phyloP scores from a whole-genome alignment of 2,329 filamentous ascomycete genomes.

The Alternaria conjuncta region DNA sequence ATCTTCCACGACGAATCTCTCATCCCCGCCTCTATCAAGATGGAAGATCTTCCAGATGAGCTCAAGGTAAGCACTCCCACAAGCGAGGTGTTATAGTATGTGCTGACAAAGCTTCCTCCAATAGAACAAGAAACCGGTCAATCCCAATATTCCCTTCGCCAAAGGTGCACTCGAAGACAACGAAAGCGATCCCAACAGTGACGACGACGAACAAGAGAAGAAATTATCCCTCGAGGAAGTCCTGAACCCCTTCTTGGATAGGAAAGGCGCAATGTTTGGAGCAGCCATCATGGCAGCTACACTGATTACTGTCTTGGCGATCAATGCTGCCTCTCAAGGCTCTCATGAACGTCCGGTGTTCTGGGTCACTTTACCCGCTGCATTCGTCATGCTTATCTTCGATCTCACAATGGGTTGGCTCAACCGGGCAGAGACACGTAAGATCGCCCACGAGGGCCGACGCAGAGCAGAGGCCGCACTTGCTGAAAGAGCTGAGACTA shows the following conservation, averaged over 20 bases:
- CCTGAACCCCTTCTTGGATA: slow-evolving; percentile 77
- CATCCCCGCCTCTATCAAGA: slow-evolving; percentile 70
- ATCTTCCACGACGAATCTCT: slow-evolving; percentile 69
- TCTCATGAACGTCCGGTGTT: slow-evolving; percentile 65
- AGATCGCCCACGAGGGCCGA: slow-evolving; percentile 65
- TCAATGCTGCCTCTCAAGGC: slow-evolving; percentile 67
- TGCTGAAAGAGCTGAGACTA: slow-evolving; percentile 39
- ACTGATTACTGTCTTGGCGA: slow-evolving; percentile 67
- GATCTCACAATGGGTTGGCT: slow-evolving; percentile 70
- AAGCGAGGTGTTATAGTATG: not conserved
- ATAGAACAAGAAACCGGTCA: slow-evolving; percentile 63
- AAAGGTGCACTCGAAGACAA: slow-evolving; percentile 62
- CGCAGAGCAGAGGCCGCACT: slow-evolving; percentile 55
- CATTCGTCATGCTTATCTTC: slow-evolving; percentile 72
- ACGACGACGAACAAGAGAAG: slow-evolving; percentile 58
- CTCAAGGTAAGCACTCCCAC: slow-evolving; percentile 41
- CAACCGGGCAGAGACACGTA: slow-evolving; percentile 66
- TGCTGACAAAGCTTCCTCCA: not conserved
- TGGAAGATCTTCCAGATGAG: slow-evolving; percentile 70
- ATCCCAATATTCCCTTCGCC: slow-evolving; percentile 74
- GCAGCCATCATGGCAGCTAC: slow-evolving; percentile 71
- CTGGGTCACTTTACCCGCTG: slow-evolving; percentile 73
- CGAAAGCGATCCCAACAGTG: slow-evolving; percentile 53
- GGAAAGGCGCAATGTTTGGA: slow-evolving; percentile 68
- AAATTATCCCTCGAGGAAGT: slow-evolving; percentile 72